Evolutionary conservation across 495 filamentous ascomycete species (phyloP), one percentile per base, ranked within the genome.

Genomic region (Neurospora pannonica): DNA sequence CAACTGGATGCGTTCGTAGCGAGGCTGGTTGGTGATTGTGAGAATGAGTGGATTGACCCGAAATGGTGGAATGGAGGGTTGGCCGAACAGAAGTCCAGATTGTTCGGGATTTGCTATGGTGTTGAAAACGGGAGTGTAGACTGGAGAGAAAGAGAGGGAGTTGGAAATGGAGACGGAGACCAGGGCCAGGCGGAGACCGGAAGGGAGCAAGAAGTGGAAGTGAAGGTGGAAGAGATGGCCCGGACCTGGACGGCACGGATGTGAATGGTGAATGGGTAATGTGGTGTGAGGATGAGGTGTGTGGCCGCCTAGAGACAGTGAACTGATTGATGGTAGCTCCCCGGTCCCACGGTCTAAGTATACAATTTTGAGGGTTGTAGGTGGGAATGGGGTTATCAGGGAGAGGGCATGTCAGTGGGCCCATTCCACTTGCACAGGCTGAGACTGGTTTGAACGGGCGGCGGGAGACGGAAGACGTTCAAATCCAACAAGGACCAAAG

Each of bases 391-490:
- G 54, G 24, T 31, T 67, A 62, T 67, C 28, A 67, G 54, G 28
- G 15, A 67, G 54, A 67, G 54, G 28, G 54, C 54, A 67, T 67
- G 28, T 34, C 28, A 67, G 54, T 67, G 54, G 54, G 54, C 54
- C 24, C 54, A 67, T 67, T 67, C 54, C 54, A 67, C 54, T 36
- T 34, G 54, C 15, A 34, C 28, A 15, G 48, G 54, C 24, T 62
- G 54, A 31, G 54, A 31, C 24, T 28, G 78, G 76, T 72, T 74
- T 74, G 76, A 74, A 74, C 54, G 54, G 54, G 54, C 54, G 24
- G 54, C 78, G 74, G 75, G 73, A 76, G 75, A 80, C 78, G 76
- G 79, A 75, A 79, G 78, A 78, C 74, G 79, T 79, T 76, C 75
- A 74, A 76, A 74, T 62, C 54, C 54, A 62, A 9, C 54, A 62